phyloP scores from a whole-genome alignment of 768 basidiomycete species.

The Phlegmacium glaucopus region DNA sequence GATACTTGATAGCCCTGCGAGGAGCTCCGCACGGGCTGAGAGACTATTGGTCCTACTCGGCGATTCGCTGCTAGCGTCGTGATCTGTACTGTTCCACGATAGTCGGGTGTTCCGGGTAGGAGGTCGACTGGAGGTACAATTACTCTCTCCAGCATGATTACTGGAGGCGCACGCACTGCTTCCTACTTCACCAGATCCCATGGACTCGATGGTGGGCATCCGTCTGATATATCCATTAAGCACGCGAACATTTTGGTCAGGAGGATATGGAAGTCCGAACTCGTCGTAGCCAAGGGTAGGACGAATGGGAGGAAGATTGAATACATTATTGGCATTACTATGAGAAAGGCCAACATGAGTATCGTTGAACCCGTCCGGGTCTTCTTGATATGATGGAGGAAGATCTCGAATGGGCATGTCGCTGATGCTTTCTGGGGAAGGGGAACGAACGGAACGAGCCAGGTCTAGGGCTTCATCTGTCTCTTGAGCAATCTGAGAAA shows the following conservation, averaged over 20 bases:
- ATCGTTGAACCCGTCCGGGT: conserved; percentile 7
- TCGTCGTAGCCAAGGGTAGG: conserved; percentile 42
- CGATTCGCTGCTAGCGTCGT: conserved; percentile 25
- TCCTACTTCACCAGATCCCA: conserved; percentile 61
- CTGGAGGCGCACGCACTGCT: conserved; percentile 24
- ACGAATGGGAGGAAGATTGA: conserved; percentile 23
- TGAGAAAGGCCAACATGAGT: conserved; percentile 1
- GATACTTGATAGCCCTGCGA: conserved; percentile 15
- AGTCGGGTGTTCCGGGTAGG: conserved; percentile 37
- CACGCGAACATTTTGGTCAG: conserved; percentile 53
- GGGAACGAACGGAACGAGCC: conserved; percentile 27
- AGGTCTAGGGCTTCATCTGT: conserved; percentile 44
- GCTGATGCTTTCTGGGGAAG: conserved; percentile 11
- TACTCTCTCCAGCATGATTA: conserved; percentile 14
- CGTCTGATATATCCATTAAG: conserved; percentile 64
- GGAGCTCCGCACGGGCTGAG: conserved; percentile 25
- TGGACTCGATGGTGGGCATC: conserved; percentile 80
- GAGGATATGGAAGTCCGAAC: conserved; percentile 42
- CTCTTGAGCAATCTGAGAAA: conserved; percentile 50
- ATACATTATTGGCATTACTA: conserved; percentile 12
- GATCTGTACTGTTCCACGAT: conserved; percentile 25
- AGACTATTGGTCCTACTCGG: conserved; percentile 37
- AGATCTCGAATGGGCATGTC: conserved; percentile 3
- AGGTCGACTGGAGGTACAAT: conserved; percentile 31
- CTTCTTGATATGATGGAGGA: conserved; percentile 13